These are phyloP conservation scores for Drechslerella dactyloides DNA, from an alignment of 2,329 filamentous ascomycete genomes.

Conservation along the genomic window DNA sequence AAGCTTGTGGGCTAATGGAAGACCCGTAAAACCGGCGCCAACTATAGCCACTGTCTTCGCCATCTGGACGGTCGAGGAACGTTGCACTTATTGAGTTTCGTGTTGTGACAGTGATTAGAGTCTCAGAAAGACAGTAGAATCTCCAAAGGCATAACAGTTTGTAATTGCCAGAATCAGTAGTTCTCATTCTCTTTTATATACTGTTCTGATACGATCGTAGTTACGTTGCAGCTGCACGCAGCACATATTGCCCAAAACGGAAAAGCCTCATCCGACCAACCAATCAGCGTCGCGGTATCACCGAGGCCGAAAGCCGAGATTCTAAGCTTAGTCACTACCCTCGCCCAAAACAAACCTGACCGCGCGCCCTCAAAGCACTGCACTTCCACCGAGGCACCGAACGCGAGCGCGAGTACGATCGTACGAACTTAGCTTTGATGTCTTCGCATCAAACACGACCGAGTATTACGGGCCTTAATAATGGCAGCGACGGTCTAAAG, in stretches of 20 bases:
- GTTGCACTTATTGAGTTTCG: background rate
- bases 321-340: background rate
- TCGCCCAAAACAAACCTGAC: background rate
- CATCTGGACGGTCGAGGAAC: conserved; percentile 57
- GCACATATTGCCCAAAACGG: background rate
- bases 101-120: conserved; percentile 11
- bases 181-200: too few relatives aligned
- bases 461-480: conserved; percentile 7
- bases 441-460: background rate
- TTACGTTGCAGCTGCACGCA: too few relatives aligned
- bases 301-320: conserved; percentile 4
- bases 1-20: conserved; percentile 64
- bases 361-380: background rate
- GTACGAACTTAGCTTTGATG: conserved; percentile 1
- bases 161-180: too few relatives aligned
- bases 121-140: background rate
- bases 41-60: conserved; percentile 65
- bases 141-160: too few relatives aligned
- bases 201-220: too few relatives aligned
- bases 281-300: conserved; percentile 3
- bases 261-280: background rate
- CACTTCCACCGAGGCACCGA: conserved; percentile 5
- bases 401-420: conserved; percentile 4
- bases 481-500: conserved; percentile 26
- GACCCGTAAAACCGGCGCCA: conserved; percentile 64